A percentile compares a stretch with the other conserved stretches of the same genome.
Evolutionary conservation across 2,329 filamentous ascomycete species (phyloP).

Genomic region (Ambrosiella beaveri): DNA sequence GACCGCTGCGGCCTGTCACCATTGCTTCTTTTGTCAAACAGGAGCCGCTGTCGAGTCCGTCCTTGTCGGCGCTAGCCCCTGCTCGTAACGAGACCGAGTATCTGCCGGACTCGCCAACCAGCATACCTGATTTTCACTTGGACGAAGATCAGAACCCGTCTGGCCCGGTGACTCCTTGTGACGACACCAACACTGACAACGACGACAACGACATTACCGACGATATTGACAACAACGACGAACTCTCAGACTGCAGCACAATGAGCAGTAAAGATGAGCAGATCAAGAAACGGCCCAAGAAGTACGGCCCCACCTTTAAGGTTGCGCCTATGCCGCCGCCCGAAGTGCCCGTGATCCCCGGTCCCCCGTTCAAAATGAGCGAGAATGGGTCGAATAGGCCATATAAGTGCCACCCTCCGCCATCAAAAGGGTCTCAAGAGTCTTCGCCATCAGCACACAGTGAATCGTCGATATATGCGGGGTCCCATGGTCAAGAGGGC

Average conservation of each 20-base stretch:
- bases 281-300: constrained; percentile 11
- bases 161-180: neutral
- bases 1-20: constrained; percentile 6
- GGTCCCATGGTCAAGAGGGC: neutral
- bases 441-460: neutral
- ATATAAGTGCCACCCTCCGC: constrained; percentile 10
- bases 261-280: constrained; percentile 10
- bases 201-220: neutral
- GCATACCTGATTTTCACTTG: constrained; percentile 8
- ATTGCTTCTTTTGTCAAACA: neutral
- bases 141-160: neutral
- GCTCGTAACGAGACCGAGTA: neutral
- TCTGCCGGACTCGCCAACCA: constrained; percentile 9
- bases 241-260: neutral
- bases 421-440: constrained; percentile 1
- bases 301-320: constrained; percentile 13
- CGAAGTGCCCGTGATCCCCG: constrained; percentile 11
- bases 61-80: neutral
- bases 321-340: constrained; percentile 12
- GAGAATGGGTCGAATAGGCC: constrained; percentile 13
- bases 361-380: constrained; percentile 13
- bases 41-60: neutral
- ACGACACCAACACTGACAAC: neutral
- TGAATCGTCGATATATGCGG: neutral
- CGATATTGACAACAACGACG: neutral